Base-by-base conservation (phyloP, 75 land plant species). In the Cunninghamia lanceolata region DNA sequence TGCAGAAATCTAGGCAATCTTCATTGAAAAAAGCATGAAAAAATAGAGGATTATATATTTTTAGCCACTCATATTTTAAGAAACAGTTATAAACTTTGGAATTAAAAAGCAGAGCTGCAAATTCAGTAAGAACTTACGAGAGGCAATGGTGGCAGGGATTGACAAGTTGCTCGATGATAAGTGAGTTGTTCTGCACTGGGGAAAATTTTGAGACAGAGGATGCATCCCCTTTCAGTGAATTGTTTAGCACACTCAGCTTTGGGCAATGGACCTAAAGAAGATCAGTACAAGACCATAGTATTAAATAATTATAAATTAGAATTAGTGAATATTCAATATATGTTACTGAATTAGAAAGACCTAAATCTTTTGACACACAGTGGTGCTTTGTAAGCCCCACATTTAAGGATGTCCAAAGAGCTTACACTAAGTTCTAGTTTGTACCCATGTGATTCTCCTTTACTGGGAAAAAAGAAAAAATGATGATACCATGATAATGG, bases 231-330 rank as follows among this genome's bases (percentile, higher is more conserved):
- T n/a, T 88, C 70, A 14, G 70, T 82, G 73, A 95, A 95, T 40
- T 89, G 85, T 59, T 66, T 84, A 0, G 93, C 91, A 89, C 99
- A 95, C 14, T 89, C 86, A 17, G 71, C 88, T 74, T 95, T 96
- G 36, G 94, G 87, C 84, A 94, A 77, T 43, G 90, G 93, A 86
- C 98, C 96, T 94, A 84, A 40, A 47, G 3, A 74, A 11, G 15
- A 9, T 63, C 6, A 4, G 25, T 4, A 6, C 68, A 63, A 4
- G 1, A 21, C 1, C 5, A 63, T 0, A 7, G 28, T 25, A 7
- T 21, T 63, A 63, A 21, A 21, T 6, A 25, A 0, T 21, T 8
- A 8, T 40, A 56, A 56, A 19, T 53, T 54, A 4, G 50, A 46
- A 46, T 46, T 21, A 63, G 28, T 4, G 68, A 25, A 63, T 25